These are phyloP conservation scores for Pittosporum tobira DNA, from an alignment of 129 eudicot genomes.

Conservation along the genomic window DNA sequence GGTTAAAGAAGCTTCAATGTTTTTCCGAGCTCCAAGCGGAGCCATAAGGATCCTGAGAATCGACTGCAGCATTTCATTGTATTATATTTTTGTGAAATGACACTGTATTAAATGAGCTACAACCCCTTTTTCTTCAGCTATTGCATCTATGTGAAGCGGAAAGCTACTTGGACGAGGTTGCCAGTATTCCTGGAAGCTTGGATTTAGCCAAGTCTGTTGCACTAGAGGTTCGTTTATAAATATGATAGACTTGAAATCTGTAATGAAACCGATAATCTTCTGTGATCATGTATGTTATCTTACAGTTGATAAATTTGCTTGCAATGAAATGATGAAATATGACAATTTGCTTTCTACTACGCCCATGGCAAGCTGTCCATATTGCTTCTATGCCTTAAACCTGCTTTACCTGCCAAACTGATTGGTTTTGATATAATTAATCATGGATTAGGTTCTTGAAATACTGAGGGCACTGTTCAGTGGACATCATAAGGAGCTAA, in stretches of 20 bases:
- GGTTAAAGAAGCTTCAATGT: too few relatives aligned
- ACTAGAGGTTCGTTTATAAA: constrained; percentile 48
- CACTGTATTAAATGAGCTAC: constrained; percentile 15
- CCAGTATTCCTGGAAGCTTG: constrained; percentile 61
- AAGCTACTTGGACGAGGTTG: constrained; percentile 90
- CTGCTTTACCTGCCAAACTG: background rate
- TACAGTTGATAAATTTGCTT: too few relatives aligned
- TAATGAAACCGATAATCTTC: too few relatives aligned
- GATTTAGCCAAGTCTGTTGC: constrained; percentile 75
- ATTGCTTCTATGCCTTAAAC: background rate
- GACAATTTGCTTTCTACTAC: too few relatives aligned
- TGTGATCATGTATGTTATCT: background rate
- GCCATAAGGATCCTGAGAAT: too few relatives aligned
- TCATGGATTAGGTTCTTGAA: constrained; percentile 54
- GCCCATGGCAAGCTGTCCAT: too few relatives aligned
- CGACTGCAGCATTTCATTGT: constrained; percentile 2
- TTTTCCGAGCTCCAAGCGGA: too few relatives aligned
- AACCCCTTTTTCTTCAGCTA: constrained; percentile 49
- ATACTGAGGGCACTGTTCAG: constrained; percentile 56
- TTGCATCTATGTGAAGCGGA: constrained; percentile 92
- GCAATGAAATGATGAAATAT: too few relatives aligned
- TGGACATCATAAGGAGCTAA: constrained; percentile 39
- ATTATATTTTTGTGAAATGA: constrained; percentile 5
- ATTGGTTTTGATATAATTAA: constrained; percentile 13
- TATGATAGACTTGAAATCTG: background rate